Base-by-base conservation (phyloP, 495 filamentous ascomycete genomes). In the Neurospora africana region DNA sequence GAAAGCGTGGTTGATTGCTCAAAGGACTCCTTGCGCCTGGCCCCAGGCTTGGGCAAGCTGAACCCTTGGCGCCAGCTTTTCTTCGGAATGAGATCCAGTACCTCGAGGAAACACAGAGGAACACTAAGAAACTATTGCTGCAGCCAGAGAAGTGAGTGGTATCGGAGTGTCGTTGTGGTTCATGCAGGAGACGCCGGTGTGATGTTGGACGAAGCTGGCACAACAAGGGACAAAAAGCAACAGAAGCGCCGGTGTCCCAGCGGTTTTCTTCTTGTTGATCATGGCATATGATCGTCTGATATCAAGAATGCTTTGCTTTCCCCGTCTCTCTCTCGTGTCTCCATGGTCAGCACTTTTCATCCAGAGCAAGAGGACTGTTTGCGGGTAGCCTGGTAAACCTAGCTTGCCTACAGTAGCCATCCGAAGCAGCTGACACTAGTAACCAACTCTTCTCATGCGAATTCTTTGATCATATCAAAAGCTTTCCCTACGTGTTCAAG, bases 1-100 rank as follows among this genome's bases (percentile, higher is more conserved):
- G 78, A 76, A 76, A 72, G 36, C 8, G 38, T 53, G 36, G 8
- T 61, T 44, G 41, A 68, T 27, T 44, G 53, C 44, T n/a, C 27
- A 36, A 41, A 30, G n/a, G 61, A 30, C 13, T 17, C 21, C 11
- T 61, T 61, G 53, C 27, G 27, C 15, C 53, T 61, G 15, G 53
- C 53, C 23, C 53, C 27, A 61, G 23, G 21, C 53, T 61, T 61
- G 2, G 53, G 13, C 53, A 13, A 61, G 53, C 23, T 33, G 53
- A 17, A 61, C 27, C 53, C 27, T 7, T 61, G 53, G 27, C 53
- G 53, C 53, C 53, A 61, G 53, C 15, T 33, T 61, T 61, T 61
- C 23, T 33, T 8, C 27, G 53, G 27, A 65, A 17, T 33, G 27
- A 9, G 6, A 30, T 65, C 15, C 27, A 65, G 15, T 17, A 65